Conservation (phyloP, 192 early-diverging fungal genomes). For the Coemansia aciculifera region DNA sequence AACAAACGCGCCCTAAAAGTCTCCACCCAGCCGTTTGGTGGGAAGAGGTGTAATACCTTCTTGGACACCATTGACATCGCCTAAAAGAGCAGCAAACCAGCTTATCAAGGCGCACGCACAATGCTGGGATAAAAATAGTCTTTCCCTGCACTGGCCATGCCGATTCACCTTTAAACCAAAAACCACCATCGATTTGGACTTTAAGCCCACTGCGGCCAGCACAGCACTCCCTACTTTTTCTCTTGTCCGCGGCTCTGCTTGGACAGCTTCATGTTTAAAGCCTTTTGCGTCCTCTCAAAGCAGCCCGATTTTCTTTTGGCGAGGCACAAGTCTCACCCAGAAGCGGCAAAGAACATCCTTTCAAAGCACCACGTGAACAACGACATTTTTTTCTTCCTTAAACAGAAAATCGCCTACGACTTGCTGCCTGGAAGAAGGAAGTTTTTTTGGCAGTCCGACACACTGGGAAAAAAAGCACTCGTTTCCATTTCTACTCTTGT, state of each 20-base stretch:
- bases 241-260: background rate
- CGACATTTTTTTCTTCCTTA: background rate
- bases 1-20: background rate
- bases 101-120: background rate
- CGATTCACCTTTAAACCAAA: background rate
- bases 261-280: background rate
- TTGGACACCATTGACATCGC: background rate
- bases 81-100: background rate
- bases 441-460: background rate
- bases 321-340: background rate
- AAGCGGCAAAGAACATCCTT: background rate
- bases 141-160: background rate
- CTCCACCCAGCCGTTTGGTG: background rate
- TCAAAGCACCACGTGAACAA: background rate
- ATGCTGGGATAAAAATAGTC: background rate
- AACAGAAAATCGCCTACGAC: background rate
- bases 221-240: background rate
- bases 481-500: background rate
- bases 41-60: background rate
- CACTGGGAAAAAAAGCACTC: background rate
- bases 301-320: background rate
- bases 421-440: background rate
- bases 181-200: too few species aligned
- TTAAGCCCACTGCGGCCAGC: background rate
- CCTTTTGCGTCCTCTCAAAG: background rate